Base-by-base conservation (phyloP, 306 rosid genomes). In the Cajanus cajan region DNA sequence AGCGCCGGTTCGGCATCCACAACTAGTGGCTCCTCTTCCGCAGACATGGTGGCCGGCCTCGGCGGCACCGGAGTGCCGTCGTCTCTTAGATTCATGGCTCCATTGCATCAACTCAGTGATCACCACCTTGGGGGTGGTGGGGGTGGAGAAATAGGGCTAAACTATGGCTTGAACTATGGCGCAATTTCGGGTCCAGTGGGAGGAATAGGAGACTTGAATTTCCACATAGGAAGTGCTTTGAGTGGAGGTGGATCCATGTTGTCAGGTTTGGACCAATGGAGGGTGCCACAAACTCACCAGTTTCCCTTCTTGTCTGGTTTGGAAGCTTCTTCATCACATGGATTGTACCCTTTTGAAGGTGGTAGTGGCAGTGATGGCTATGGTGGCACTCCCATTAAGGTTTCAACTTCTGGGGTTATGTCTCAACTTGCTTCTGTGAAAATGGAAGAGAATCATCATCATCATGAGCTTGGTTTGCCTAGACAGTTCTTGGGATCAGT, bases 401-500 rank as follows among this genome's bases (percentile, higher is more conserved):
- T 73, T 16, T 78, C 89, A 8, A 64, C 87, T 45, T 76, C 33
- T 66, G 34, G 71, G 0, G 18, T 66, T 7, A 66, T 66, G 18
- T 66, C 71, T 66, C 71, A 66, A 33, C 33, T 86, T 6, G 88
- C 82, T 78, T 79, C 91, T 12, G 91, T 88, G 73, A 93, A 93
- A 73, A 86, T 88, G 86, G 96, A 90, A 79, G 97, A 88, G 1
- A 80, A 64, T 8, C 82, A 44, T 24, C 81, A 84, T 15, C 58
- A 61, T 61, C 68, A 15, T 6, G 68, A 33, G 70, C 71, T 84
- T 68, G 87, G 86, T 52, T 81, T 92, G 55, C 85, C 92, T n/a
- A 90, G 90, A 81, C 96, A 90, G 68, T 80, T 86, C 8, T 82
- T 89, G 85, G 94, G 91, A 43, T 28, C 31, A 28, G 72, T 88